Conservation (phyloP, 139 green algal genomes). For the Deuterostichococcus epilithicus region DNA sequence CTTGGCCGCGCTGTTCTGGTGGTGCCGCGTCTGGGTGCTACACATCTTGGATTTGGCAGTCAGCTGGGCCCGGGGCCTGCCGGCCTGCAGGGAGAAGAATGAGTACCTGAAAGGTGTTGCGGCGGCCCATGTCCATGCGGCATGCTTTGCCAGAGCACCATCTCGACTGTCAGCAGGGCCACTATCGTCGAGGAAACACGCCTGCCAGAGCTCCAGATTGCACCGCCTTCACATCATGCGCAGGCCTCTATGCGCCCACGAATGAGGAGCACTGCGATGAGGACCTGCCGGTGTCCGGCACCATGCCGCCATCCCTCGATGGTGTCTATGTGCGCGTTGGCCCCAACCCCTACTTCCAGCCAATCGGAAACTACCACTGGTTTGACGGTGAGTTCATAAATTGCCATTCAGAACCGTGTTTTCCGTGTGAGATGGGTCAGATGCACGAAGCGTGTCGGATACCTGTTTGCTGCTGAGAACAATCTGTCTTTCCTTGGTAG, state of each 20-base stretch:
- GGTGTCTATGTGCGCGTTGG: conserved; percentile 21
- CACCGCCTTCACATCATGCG: no score
- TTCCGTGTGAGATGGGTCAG: background rate
- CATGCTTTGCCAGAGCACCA: no score
- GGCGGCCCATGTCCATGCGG: no score
- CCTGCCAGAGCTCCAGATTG: no score
- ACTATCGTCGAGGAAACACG: no score
- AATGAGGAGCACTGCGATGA: conserved; percentile 1
- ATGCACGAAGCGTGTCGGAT: no score
- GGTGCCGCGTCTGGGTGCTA: background rate
- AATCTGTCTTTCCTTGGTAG: no score
- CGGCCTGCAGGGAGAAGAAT: background rate
- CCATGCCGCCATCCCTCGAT: conserved; percentile 13
- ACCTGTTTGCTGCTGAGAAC: no score
- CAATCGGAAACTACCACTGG: conserved; percentile 29
- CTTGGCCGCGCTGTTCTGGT: background rate
- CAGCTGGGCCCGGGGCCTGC: background rate
- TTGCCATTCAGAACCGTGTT: background rate
- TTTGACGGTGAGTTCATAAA: conserved; percentile 68
- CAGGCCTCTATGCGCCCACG: conserved; percentile 15
- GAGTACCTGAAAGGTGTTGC: background rate
- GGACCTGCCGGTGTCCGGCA: conserved; percentile 21
- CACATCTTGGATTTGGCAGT: background rate
- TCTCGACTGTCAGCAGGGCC: no score
- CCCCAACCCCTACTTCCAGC: conserved; percentile 22